Percentiles rank a stretch among this genome's conserved stretches.
Conservation (phyloP, 345 rosid genomes). For the Jatropha curcas region DNA sequence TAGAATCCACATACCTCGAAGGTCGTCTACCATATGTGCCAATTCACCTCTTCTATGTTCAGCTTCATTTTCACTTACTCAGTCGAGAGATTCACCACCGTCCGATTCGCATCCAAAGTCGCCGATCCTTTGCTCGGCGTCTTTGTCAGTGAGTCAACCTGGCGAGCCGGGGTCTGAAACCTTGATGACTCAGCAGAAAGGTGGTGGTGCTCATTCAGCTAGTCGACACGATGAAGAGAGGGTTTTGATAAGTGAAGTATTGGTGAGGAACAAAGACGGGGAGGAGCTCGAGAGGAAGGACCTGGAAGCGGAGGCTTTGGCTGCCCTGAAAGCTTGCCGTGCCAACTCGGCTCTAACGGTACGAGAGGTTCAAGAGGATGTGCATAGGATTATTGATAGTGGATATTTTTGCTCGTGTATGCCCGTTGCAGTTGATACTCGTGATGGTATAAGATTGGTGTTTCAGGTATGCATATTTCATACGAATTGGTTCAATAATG, state of each 20-base stretch:
- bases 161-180: constrained; percentile 12
- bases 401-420: constrained; percentile 89
- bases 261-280: constrained; percentile 90
- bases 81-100: constrained; percentile 13
- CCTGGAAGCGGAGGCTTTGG: constrained; percentile 77
- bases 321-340: constrained; percentile 77
- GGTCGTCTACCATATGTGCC: constrained; percentile 1
- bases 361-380: constrained; percentile 91
- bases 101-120: constrained; percentile 18
- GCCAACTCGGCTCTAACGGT: constrained; percentile 86
- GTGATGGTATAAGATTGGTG: constrained; percentile 85
- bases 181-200: constrained; percentile 47
- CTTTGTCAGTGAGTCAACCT: constrained; percentile 43
- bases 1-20: not conserved
- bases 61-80: constrained; percentile 48
- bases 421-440: constrained; percentile 88
- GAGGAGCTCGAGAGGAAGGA: constrained; percentile 94
- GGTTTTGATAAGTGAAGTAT: constrained; percentile 82
- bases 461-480: constrained; percentile 60
- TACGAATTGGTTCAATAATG: not conserved
- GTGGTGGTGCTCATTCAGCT: constrained; percentile 25
- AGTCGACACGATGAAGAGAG: constrained; percentile 75
- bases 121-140: constrained; percentile 55
- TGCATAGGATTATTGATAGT: constrained; percentile 80
- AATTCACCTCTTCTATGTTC: constrained; percentile 46